Conservation (phyloP, 2,329 filamentous ascomycete genomes). For the Ophiostoma tasmaniense region DNA sequence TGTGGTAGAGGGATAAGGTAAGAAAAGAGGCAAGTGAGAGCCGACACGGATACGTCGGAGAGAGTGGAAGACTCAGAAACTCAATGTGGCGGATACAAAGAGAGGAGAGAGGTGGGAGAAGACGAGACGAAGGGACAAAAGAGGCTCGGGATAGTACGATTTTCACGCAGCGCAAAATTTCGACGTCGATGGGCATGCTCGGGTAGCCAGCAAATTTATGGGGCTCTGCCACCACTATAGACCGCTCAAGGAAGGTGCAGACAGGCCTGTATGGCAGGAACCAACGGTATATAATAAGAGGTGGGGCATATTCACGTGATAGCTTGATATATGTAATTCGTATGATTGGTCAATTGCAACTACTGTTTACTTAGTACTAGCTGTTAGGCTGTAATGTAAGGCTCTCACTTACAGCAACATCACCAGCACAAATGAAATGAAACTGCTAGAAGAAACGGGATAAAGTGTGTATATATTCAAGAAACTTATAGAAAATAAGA, state of each 20-base stretch:
- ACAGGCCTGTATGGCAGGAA: not conserved
- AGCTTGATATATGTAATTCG: not conserved
- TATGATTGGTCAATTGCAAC: conserved; percentile 4
- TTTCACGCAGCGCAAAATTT: conserved; percentile 16
- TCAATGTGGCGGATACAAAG: not conserved
- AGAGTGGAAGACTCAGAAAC: not conserved
- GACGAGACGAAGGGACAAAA: not conserved
- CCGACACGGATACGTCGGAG: not conserved
- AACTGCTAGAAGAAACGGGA: not conserved
- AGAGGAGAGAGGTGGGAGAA: not conserved
- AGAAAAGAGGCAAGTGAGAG: conserved; percentile 14
- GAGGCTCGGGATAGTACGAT: conserved; percentile 16
- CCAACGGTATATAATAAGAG: not conserved
- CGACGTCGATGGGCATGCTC: conserved; percentile 4
- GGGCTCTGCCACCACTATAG: conserved; percentile 5
- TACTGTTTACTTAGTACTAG: not conserved
- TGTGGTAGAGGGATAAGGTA: not conserved
- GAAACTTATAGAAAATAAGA: not conserved
- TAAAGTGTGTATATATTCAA: not conserved
- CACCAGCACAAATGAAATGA: not conserved
- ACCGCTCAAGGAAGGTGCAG: not conserved
- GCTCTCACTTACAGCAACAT: not conserved
- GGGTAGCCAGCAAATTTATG: not conserved
- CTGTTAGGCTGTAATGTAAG: not conserved
- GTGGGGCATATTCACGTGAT: not conserved